Base-by-base conservation (phyloP, 495 filamentous ascomycete species). In the Aspergillus nidulans region DNA sequence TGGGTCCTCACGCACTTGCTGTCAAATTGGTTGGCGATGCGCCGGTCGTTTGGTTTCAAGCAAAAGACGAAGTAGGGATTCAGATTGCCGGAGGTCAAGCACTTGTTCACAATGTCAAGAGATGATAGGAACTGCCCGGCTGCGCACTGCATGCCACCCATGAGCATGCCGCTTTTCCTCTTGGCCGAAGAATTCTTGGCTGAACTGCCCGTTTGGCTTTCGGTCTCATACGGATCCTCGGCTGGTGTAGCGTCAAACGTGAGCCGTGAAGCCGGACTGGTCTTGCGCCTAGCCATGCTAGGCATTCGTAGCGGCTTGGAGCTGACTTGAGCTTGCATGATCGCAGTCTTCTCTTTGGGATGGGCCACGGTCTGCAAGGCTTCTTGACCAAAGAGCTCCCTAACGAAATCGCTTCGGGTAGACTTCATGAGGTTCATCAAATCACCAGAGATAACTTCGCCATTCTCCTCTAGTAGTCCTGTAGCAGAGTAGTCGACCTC, bases 31-130 rank as follows among this genome's bases (percentile, higher is more conserved):
- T 98, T 97, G 47, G 94, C 92, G 58, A 98, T 98, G 23, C 92
- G 86, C 18, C 94, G 83, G 70, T 97, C 94, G 64, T 98, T 98
- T 7, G 94, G 94, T 70, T 98, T 97, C 47, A 98, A 75, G 61
- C 94, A 97, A 73, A 98, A 96, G 24, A 98, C 82, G 62, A 97
- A 97, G 65, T 97, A 98, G 13, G 89, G 83, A 63, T 97, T 98
- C 9, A 89, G 84, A 62, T 89, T 89, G 7, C 84, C 76, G 7
- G 89, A 85, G 28, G 83, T 88, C 41, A 98, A 74, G 34, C 88
- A 90, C 61, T 89, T 85, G 34, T 84, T 94, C 53, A 97, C 88
- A 53, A 91, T 92, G 53, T 95, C 90, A 26, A 98, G 79, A 5
- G 91, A 87, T 15, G 88, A 84, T 21, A 98, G 74, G 72, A 97